Evolutionary conservation across 345 rosid genomes (phyloP), one percentile per base, ranked within the genome.

Genomic region (Rhodamnia rubescens): DNA sequence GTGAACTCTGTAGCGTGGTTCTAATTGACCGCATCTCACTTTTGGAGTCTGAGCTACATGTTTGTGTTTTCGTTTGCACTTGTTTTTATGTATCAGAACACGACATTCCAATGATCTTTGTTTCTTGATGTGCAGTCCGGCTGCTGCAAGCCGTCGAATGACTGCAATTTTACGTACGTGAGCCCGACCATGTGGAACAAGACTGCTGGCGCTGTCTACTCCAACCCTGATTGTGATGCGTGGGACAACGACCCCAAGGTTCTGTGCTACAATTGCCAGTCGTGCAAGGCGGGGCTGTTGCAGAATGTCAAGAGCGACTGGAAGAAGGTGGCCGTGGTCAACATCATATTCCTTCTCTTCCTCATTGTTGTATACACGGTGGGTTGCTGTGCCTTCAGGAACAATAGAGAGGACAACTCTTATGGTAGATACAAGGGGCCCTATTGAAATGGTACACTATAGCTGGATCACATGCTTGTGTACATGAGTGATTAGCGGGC

Each of bases 251-350:
- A 88, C 6, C 21, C 81, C 9, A 47, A 82, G 1, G 88, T 85
- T 61, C 90, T 95, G 8, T 97, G 99, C 91, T 97, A 90, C 87
- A 44, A 93, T 86, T 95, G 99, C 91, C 85, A 92, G 83, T 88
- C 99, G 1, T 97, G 98, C 95, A 97, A 97, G 88, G 99, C 96
- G 7, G 98, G 98, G 22, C 90, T 97, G 74, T 90, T 97, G 32
- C 91, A 95, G 88, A 94, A 91, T 94, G 85, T 95, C 87, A 94
- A 88, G 92, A 83, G 82, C 14, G 92, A 94, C 55, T 95, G 98
- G 99, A 95, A 92, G 92, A 91, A 89, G 89, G 94, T 93, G 55
- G 96, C 99, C 11, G 81, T 90, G 13, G 84, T 93, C 82, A 93
- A 93, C 92, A 90, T 94, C 12, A 54, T 95, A 10, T 94, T 94